A percentile compares a stretch with the other conserved stretches of the same genome.
Conservation (phyloP, 352 stramenopile species). For the Pythium pectinolyticum region DNA sequence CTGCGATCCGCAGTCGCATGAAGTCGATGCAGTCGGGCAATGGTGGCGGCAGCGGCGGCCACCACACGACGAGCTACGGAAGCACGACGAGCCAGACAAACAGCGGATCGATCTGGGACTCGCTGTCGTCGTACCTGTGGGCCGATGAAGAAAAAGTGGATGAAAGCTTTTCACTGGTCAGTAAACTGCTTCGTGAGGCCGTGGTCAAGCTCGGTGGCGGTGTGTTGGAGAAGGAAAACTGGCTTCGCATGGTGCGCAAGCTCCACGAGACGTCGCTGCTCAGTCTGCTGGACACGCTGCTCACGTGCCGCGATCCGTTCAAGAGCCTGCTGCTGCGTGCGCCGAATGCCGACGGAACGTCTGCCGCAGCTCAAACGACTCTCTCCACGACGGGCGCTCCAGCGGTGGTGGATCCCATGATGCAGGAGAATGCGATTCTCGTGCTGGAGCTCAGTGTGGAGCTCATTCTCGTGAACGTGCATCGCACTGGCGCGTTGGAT, state of each 20-base stretch:
- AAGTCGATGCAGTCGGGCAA: constrained; percentile 70
- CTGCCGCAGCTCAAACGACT: background rate
- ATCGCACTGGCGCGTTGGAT: constrained; percentile 69
- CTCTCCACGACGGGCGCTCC: constrained; percentile 11
- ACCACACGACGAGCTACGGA: constrained; percentile 28
- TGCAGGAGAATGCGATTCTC: constrained; percentile 89
- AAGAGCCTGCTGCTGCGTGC: constrained; percentile 71
- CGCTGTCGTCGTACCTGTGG: constrained; percentile 83
- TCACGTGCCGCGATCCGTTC: constrained; percentile 75
- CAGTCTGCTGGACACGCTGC: constrained; percentile 70
- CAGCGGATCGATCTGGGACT: constrained; percentile 77
- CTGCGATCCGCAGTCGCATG: constrained; percentile 78
- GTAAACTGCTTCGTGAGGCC: constrained; percentile 73
- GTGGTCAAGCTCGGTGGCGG: constrained; percentile 70
- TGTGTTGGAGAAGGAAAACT: constrained; percentile 85
- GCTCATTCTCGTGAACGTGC: constrained; percentile 82
- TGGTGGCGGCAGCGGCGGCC: constrained; percentile 46
- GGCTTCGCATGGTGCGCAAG: constrained; percentile 79
- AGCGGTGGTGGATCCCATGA: constrained; percentile 65
- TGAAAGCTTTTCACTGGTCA: constrained; percentile 78
- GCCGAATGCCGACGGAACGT: constrained; percentile 1
- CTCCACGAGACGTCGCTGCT: constrained; percentile 62
- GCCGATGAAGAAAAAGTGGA: constrained; percentile 81
- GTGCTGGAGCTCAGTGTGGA: constrained; percentile 83
- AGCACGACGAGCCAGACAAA: constrained; percentile 3